Percentiles rank a stretch among this genome's conserved stretches.
These are phyloP conservation scores for Microstroma glucosiphilum DNA, from an alignment of 1,284 basidiomycete species.

Conservation along the genomic window DNA sequence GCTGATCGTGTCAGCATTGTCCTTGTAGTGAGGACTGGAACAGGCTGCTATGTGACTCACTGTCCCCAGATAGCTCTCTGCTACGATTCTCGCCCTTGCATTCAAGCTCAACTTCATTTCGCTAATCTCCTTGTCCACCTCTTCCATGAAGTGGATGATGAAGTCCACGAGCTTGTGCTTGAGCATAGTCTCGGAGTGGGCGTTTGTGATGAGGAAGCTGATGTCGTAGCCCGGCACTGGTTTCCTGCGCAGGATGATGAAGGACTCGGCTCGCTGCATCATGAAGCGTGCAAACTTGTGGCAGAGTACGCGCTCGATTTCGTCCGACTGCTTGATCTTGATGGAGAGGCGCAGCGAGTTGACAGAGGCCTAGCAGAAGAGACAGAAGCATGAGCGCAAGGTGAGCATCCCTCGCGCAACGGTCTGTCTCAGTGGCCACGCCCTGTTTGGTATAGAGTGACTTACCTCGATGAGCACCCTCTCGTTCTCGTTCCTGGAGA, in stretches of 20 bases:
- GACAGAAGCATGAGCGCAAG: not conserved
- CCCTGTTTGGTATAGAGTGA: not conserved
- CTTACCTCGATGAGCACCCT: conserved; percentile 77
- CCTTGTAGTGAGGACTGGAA: not conserved
- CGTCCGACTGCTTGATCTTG: conserved; percentile 98
- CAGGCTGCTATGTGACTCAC: no score
- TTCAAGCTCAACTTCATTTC: conserved; percentile 70
- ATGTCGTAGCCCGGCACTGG: conserved; percentile 89
- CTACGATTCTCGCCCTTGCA: conserved; percentile 91
- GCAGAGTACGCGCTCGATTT: conserved; percentile 92
- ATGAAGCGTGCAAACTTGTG: conserved; percentile 99
- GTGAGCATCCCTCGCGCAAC: not conserved
- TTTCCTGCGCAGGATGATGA: conserved; percentile 89
- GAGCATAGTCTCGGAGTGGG: conserved; percentile 92
- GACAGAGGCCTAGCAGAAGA: conserved; percentile 62
- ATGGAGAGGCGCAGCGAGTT: conserved; percentile 95
- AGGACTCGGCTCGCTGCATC: conserved; percentile 96
- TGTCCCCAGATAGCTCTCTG: conserved; percentile 57
- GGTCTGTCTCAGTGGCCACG: not conserved
- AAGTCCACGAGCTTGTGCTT: conserved; percentile 99
- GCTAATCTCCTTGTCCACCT: conserved; percentile 86
- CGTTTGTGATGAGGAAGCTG: conserved; percentile 95
- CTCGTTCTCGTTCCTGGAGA: conserved; percentile 94
- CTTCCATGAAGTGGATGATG: conserved; percentile 99
- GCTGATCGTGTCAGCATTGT: not conserved